phyloP scores from a whole-genome alignment of 352 stramenopile genomes.

The Pseudoperonospora humuli region DNA sequence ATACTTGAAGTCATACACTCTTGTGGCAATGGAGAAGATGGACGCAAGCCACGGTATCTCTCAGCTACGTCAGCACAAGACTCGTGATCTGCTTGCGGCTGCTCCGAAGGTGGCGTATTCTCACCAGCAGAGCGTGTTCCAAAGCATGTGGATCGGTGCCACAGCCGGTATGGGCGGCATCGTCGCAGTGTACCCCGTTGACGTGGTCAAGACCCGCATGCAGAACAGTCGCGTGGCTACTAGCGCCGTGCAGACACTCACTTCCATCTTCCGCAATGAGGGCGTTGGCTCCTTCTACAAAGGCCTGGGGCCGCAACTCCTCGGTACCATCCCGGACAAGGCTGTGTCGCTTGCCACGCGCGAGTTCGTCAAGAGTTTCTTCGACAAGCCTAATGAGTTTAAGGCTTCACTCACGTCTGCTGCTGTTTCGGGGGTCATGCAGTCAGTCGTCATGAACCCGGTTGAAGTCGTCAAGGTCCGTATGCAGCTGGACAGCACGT shows the following conservation, averaged over 20 bases:
- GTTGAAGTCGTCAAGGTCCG: conserved; percentile 81
- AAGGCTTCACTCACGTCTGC: conserved; percentile 64
- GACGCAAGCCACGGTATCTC: conserved; percentile 12
- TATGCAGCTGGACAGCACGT: conserved; percentile 74
- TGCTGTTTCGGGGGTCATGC: conserved; percentile 52
- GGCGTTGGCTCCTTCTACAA: conserved; percentile 73
- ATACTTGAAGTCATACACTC: too few species aligned
- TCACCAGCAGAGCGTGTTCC: conserved; percentile 52
- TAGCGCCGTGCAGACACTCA: conserved; percentile 49
- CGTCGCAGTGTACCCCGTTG: conserved; percentile 73
- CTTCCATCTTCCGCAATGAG: conserved; percentile 51
- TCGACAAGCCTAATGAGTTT: conserved; percentile 65
- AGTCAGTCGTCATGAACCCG: conserved; percentile 79
- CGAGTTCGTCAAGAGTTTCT: conserved; percentile 72
- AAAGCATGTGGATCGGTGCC: conserved; percentile 76
- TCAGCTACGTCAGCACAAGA: conserved; percentile 27
- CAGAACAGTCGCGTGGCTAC: conserved; percentile 56
- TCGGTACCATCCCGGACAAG: conserved; percentile 73
- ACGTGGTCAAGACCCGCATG: conserved; percentile 84
- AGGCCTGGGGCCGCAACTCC: conserved; percentile 58
- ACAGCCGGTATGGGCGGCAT: conserved; percentile 75
- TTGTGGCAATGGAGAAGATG: conserved; percentile 28
- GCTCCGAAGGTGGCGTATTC: conserved; percentile 15
- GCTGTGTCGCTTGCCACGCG: conserved; percentile 70
- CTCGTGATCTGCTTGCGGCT: conserved; percentile 24